Conservation (phyloP, 768 basidiomycete genomes). For the Clitopilus hobsonii region DNA sequence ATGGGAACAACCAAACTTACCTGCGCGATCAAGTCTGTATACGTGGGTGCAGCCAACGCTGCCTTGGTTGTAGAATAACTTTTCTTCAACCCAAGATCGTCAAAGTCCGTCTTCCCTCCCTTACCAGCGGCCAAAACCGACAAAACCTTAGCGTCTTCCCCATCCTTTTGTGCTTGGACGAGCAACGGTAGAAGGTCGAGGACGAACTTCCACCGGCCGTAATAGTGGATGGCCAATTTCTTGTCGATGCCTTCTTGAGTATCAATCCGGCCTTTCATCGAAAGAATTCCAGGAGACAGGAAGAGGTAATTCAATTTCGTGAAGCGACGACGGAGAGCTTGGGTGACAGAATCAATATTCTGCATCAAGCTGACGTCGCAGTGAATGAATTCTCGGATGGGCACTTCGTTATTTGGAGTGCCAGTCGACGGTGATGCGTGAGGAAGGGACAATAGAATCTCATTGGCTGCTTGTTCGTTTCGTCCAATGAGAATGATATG, state of each 20-base stretch:
- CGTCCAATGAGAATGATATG: conserved; percentile 47
- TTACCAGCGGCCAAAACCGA: conserved; percentile 34
- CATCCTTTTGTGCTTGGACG: conserved; percentile 35
- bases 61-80: conserved; percentile 26
- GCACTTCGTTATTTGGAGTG: conserved; percentile 2
- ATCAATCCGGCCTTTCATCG: conserved; percentile 28
- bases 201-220: conserved; percentile 46
- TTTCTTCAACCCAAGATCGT: conserved; percentile 44
- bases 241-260: conserved; percentile 30
- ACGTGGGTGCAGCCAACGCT: conserved; percentile 23
- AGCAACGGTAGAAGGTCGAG: conserved; percentile 39
- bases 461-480: conserved; percentile 38
- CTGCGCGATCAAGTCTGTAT: conserved; percentile 40
- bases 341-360: conserved; percentile 31
- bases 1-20: conserved; percentile 14
- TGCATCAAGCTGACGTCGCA: conserved; percentile 44
- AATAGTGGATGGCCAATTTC: conserved; percentile 41
- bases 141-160: conserved; percentile 49
- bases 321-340: conserved; percentile 26
- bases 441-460: conserved; percentile 30
- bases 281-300: conserved; percentile 37
- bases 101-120: conserved; percentile 32
- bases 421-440: neutral
- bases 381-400: conserved; percentile 36
- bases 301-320: conserved; percentile 49